Conservation (phyloP, 2,329 filamentous ascomycete genomes). For the Alternaria sp. region DNA sequence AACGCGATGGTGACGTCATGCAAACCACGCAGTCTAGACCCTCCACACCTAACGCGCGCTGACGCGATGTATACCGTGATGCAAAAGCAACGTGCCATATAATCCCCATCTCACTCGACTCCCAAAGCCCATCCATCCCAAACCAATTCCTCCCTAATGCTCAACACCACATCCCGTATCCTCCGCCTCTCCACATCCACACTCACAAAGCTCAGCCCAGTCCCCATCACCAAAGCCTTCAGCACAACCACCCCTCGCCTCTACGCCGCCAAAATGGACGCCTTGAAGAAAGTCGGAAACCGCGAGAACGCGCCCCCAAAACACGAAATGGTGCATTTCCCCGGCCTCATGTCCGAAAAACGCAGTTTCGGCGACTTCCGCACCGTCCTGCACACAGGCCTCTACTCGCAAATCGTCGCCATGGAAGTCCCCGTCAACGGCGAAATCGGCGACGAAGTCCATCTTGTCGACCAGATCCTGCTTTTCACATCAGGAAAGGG, state of each 20-base stretch:
- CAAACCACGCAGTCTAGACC: slow-evolving; percentile 1
- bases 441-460: slow-evolving; percentile 70
- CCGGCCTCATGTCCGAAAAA: slow-evolving; percentile 60
- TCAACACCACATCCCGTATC: slow-evolving; percentile 28
- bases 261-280: slow-evolving; percentile 21
- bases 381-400: slow-evolving; percentile 66
- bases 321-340: slow-evolving; percentile 66
- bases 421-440: slow-evolving; percentile 70
- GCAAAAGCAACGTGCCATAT: neutral
- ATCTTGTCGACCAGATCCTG: slow-evolving; percentile 69
- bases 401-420: slow-evolving; percentile 67
- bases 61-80: neutral
- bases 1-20: slow-evolving; percentile 20
- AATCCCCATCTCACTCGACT: neutral
- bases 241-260: neutral
- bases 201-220: neutral
- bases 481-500: slow-evolving; percentile 67
- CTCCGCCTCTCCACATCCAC: slow-evolving; percentile 6
- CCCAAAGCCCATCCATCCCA: neutral
- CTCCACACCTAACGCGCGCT: slow-evolving; percentile 5
- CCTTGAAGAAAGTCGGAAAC: slow-evolving; percentile 37
- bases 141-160: slow-evolving; percentile 22
- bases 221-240: slow-evolving; percentile 3
- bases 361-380: slow-evolving; percentile 65
- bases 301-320: slow-evolving; percentile 34